Conservation (phyloP, 768 basidiomycete species). For the Rubroboletus satanas region DNA sequence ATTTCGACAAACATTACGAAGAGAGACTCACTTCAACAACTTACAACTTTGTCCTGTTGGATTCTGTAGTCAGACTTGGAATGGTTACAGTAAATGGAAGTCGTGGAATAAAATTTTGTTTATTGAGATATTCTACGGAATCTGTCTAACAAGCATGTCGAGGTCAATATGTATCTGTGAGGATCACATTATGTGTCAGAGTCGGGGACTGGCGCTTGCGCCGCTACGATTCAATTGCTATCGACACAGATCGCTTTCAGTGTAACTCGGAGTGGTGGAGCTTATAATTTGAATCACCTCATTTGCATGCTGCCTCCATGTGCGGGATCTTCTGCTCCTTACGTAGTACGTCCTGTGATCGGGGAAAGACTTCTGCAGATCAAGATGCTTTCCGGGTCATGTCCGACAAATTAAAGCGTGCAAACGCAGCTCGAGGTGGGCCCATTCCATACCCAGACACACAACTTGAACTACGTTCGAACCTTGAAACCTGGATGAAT, state of each 20-base stretch:
- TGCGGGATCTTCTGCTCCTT: constrained; percentile 66
- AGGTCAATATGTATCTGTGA: no score
- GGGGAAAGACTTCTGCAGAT: not conserved
- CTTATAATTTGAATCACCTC: not conserved
- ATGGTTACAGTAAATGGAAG: no score
- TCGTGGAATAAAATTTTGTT: no score
- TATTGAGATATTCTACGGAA: no score
- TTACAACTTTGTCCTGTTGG: no score
- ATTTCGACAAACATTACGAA: no score
- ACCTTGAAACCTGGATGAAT: not conserved
- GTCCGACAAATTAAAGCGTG: constrained; percentile 37
- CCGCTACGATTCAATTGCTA: not conserved
- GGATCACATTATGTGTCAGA: no score
- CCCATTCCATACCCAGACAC: not conserved
- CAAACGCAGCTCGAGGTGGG: constrained; percentile 59
- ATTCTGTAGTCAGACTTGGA: no score
- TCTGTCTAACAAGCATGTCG: no score
- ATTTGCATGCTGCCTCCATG: constrained; percentile 37
- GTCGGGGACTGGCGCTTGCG: no score
- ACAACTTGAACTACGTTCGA: not conserved
- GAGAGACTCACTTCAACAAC: no score
- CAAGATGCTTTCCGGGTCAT: constrained; percentile 20
- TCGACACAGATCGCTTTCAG: not conserved
- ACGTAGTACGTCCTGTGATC: constrained; percentile 14
- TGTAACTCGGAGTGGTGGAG: not conserved